Evolutionary conservation across 306 rosid genomes (phyloP).

Genomic region (Acacia crassicarpa): DNA sequence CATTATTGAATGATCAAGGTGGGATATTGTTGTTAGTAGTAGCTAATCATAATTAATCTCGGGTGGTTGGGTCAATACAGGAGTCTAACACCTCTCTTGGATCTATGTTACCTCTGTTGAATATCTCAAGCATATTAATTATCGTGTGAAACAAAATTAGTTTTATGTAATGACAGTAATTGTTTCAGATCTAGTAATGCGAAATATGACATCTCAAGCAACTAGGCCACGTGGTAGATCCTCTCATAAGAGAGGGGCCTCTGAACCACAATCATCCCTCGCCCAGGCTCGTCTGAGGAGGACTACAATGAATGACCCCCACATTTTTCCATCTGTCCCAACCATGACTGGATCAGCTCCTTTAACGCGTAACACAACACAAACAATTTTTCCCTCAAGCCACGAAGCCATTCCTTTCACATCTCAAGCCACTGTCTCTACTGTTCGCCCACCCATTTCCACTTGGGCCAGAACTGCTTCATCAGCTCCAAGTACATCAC

Average conservation of each 20-base stretch:
- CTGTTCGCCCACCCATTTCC: slow-evolving; percentile 3
- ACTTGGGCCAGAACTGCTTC: slow-evolving; percentile 14
- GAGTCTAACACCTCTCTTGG: slow-evolving; percentile 22
- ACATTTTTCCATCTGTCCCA: slow-evolving; percentile 16
- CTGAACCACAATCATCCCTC: slow-evolving; percentile 23
- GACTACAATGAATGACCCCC: slow-evolving; percentile 8
- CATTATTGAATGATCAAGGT: slow-evolving; percentile 17
- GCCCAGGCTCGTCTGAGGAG: slow-evolving; percentile 31
- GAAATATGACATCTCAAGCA: slow-evolving; percentile 28
- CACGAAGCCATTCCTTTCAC: slow-evolving; percentile 7
- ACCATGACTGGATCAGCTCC: slow-evolving; percentile 15
- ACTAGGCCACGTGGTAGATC: slow-evolving; percentile 15
- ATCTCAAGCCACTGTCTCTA: slow-evolving; percentile 11
- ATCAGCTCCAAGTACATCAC: slow-evolving; percentile 15
- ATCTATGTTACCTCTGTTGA: slow-evolving; percentile 23
- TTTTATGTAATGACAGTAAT: slow-evolving; percentile 8
- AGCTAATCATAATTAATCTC: slow-evolving; percentile 32
- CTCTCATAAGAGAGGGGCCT: slow-evolving; percentile 38
- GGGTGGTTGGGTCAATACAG: slow-evolving; percentile 28
- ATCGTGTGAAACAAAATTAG: background rate
- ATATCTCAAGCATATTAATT: slow-evolving; percentile 16
- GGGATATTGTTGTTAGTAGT: slow-evolving; percentile 6
- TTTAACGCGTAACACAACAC: slow-evolving; percentile 25
- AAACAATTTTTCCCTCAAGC: slow-evolving; percentile 13
- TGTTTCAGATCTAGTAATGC: slow-evolving; percentile 27